Evolutionary conservation across 116 monocot genomes (phyloP).

Genomic region (Zostera marina): DNA sequence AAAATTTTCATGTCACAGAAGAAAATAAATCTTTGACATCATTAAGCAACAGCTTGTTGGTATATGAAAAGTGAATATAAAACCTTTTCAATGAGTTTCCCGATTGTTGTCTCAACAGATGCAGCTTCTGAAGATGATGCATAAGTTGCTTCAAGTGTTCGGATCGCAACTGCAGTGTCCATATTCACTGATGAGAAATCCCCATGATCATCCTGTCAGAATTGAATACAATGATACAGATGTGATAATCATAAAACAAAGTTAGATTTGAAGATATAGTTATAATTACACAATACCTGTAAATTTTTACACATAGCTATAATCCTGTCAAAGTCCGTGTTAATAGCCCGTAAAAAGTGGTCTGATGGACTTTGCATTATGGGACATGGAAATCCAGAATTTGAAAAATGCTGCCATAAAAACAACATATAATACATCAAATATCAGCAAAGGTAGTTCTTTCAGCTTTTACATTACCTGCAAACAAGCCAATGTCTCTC

Average conservation of each 20-base stretch:
- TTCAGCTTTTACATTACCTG: slow-evolving; percentile 22
- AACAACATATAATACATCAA: background rate
- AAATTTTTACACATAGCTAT: slow-evolving; percentile 93
- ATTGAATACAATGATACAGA: background rate
- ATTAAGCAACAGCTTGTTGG: background rate
- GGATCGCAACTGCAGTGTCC: slow-evolving; percentile 97
- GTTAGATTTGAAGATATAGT: background rate
- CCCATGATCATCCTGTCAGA: slow-evolving; percentile 75
- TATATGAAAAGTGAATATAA: background rate
- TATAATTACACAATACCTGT: slow-evolving; percentile 30
- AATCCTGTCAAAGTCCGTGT: slow-evolving; percentile 94
- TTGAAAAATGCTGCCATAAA: slow-evolving; percentile 72
- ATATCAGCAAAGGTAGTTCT: no score
- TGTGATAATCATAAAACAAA: background rate
- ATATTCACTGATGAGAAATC: slow-evolving; percentile 96
- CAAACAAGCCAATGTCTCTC: slow-evolving; percentile 85
- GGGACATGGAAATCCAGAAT: slow-evolving; percentile 96
- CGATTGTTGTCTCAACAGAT: slow-evolving; percentile 66
- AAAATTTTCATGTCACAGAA: background rate
- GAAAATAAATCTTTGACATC: background rate
- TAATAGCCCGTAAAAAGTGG: slow-evolving; percentile 92
- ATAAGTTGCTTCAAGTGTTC: slow-evolving; percentile 93
- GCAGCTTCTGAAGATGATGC: slow-evolving; percentile 67
- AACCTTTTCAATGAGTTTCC: slow-evolving; percentile 70
- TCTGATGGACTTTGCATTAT: slow-evolving; percentile 99